Evolutionary conservation across 2,329 filamentous ascomycete genomes (phyloP), one percentile per base, ranked within the genome.

Genomic region (Neodidymelliopsis sp.): DNA sequence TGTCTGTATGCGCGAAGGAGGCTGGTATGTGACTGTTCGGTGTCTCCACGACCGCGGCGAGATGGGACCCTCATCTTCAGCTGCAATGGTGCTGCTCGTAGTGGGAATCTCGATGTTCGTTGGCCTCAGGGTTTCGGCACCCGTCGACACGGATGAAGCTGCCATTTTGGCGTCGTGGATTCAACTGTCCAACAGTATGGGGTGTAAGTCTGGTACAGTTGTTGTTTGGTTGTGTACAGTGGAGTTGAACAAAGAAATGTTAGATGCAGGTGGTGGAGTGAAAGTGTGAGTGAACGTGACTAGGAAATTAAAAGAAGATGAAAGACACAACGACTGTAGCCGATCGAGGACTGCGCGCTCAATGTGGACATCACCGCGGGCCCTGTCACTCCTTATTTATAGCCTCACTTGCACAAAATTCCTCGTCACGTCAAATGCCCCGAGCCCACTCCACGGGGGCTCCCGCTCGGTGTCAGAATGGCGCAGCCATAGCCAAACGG

Each of bases 31-130:
- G 9, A 54, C 46, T 16, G 56, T 55, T 34, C 66, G 60, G 38
- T 59, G 53, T 33, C 62, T 59, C 69, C 69, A 72, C 54, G 69
- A 72, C 9, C 59, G 60, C 13, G 68, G 68, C 4, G 69, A 72
- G 18, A 65, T 54, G 11, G 63, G 65, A 13, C 46, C 56, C 11
- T 63, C 59, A 15, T 51, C 54, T 6, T 60, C 54, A 16, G 47
- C 43, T 16, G 27, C 27, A 12, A 18, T 30, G 27, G 29, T 42
- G 38, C 28, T 39, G 40, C 39, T 53, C n/a, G 59, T 59, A 8
- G 49, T 37, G 12, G 61, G 66, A 12, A 71, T 57, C 28, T 71
- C 67, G 16, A 70, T 62, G n/a, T 67, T 60, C 19, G 45, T 49
- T 7, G 69, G 67, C 38, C 47, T 62, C 37, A 70, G 62, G 23